Conservation (phyloP, 768 basidiomycete genomes). For the Boletus reticuloceps region DNA sequence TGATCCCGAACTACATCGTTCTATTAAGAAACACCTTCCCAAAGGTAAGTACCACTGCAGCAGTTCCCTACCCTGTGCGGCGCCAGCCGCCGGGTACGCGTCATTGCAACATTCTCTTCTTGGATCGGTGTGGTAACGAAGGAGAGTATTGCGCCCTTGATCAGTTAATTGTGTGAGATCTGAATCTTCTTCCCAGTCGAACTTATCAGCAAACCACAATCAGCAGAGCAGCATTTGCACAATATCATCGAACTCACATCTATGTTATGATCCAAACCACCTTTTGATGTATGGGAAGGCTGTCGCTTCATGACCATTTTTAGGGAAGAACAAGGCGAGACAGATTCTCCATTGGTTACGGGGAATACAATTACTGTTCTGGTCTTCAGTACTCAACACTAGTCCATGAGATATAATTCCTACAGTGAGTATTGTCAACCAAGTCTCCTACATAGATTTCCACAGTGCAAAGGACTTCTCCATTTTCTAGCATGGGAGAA, state of each 20-base stretch:
- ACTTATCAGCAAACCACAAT: neutral
- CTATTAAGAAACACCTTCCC: too few relatives aligned
- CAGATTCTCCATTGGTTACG: neutral
- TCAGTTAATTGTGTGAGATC: neutral
- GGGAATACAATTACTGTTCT: neutral
- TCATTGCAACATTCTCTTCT: too few relatives aligned
- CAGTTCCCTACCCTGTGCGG: too few relatives aligned
- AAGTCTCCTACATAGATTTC: neutral
- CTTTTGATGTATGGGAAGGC: neutral
- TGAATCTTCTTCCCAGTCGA: neutral
- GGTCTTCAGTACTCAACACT: neutral
- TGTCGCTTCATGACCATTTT: neutral
- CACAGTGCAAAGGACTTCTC: neutral
- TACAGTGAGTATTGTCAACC: neutral
- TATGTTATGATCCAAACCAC: neutral
- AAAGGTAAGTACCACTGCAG: too few relatives aligned
- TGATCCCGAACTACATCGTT: too few relatives aligned
- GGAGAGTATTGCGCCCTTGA: constrained; percentile 1
- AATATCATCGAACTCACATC: neutral
- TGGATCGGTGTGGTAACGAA: neutral
- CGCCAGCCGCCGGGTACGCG: too few relatives aligned
- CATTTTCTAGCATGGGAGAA: neutral
- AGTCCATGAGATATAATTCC: neutral
- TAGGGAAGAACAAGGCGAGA: neutral
- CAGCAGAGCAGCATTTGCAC: neutral